Evolutionary conservation across 179 eudicot genomes (phyloP), one percentile per base, ranked within the genome.

Genomic region (Actinidia arguta): DNA sequence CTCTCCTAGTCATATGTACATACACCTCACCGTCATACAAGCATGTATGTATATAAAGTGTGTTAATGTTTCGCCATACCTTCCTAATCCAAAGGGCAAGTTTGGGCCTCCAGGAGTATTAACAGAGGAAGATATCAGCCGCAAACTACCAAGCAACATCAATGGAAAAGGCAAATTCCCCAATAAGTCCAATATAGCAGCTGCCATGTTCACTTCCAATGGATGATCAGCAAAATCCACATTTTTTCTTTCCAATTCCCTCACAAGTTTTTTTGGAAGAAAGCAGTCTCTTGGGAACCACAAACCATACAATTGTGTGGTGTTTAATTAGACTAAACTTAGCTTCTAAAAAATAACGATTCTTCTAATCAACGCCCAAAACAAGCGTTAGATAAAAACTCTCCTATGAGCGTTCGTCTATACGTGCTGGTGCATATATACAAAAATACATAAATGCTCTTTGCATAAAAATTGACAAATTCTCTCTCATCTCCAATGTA

Each of bases 11-110:
- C n/a, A n/a, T n/a, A n/a, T n/a, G n/a, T n/a, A n/a, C n/a, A n/a
- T n/a, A n/a, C n/a, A n/a, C n/a, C n/a, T n/a, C n/a, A n/a, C n/a
- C n/a, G n/a, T n/a, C n/a, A n/a, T n/a, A n/a, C n/a, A n/a, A n/a
- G n/a, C n/a, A n/a, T n/a, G n/a, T n/a, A n/a, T n/a, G n/a, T n/a
- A n/a, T n/a, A n/a, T n/a, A n/a, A n/a, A n/a, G n/a, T n/a, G n/a
- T n/a, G n/a, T n/a, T n/a, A n/a, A n/a, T n/a, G 76, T 75, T 50
- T 62, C 36, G 48, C 13, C 82, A 50, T 68, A 94, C 98, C 93
- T 91, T 83, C 98, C 94, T 39, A 93, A 86, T 44, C 98, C 94
- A 84, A 93, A 94, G 3, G 98, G 97, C 90, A 92, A 87, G 85
- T 81, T 90, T 22, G 97, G 94, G 10, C 93, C 95, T 82, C 92